Evolutionary conservation across 352 stramenopile species (phyloP), one percentile per base, ranked within the genome.

Genomic region (Globisporangium carolinianum): DNA sequence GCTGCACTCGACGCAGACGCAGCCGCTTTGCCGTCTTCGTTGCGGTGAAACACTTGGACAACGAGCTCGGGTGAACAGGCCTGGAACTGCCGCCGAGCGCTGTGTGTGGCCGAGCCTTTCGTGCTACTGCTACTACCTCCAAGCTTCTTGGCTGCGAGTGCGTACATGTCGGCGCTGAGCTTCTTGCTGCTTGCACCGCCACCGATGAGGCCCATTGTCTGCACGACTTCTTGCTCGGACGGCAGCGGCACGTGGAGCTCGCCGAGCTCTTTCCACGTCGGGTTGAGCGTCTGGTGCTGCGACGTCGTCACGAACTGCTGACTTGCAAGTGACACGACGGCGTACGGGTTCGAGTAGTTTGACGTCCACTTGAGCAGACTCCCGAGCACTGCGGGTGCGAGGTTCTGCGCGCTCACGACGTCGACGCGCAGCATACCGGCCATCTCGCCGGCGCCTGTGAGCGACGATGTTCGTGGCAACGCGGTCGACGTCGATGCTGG

Each of bases 281-380:
- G 79, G 57, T 84, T 87, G 24, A 89, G 54, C 48, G 79, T 69
- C 42, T 71, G 66, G 10, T 70, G 55, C 57, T 83, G 76, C 35
- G 74, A 61, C 35, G 59, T 83, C 3, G 76, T 85, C 43, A 74
- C 65, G 58, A 85, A 89, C 43, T 69, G 67, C 50, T 84, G 74
- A 51, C 61, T 73, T 47, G 73, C 67, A 36, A 89, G 67, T 32
- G 68, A 78, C n/a, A 86, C 57, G 36, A 82, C 76, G 1, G 79
- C 72, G 57, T 81, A 89, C 51, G 79, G 74, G 52, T 87, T 89
- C 14, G 79, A 76, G 62, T 81, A 87, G 53, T 69, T 86, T 3
- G 79, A 66, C 8, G 76, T 85, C 79, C 79, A 89, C 37, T 83
- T 86, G 59, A 89, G 64, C 50, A 89, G 45, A 53, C 72, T 86